Conservation (phyloP, 345 rosid species). For the Heritiera fomes region DNA sequence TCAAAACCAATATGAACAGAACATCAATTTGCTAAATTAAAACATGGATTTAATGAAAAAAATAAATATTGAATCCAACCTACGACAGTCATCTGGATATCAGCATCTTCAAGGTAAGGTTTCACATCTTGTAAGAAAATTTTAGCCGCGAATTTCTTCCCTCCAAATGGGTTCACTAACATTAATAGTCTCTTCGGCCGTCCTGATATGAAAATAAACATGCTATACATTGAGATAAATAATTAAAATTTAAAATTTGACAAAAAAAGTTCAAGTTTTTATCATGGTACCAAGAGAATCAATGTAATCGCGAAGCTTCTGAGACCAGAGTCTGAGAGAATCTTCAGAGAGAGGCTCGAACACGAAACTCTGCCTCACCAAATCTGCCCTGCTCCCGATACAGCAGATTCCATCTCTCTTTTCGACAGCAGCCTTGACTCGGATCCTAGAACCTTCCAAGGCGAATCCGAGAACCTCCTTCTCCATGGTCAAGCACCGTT, state of each 20-base stretch:
- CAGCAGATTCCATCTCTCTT: slow-evolving; percentile 54
- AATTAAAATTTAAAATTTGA: not conserved
- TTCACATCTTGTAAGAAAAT: slow-evolving; percentile 64
- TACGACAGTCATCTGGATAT: slow-evolving; percentile 59
- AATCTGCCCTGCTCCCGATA: slow-evolving; percentile 35
- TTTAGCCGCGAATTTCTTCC: slow-evolving; percentile 69
- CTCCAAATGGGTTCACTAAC: slow-evolving; percentile 87
- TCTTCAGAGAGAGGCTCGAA: slow-evolving; percentile 68
- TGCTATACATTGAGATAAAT: not conserved
- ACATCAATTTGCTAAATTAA: not conserved
- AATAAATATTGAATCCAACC: slow-evolving; percentile 39
- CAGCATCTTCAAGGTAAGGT: slow-evolving; percentile 82
- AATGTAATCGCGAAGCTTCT: slow-evolving; percentile 51
- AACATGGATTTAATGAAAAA: not conserved
- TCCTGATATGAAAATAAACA: slow-evolving; percentile 37
- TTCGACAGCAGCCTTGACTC: slow-evolving; percentile 51
- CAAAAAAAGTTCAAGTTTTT: not conserved
- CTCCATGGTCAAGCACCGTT: slow-evolving; percentile 45
- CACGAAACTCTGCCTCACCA: slow-evolving; percentile 66
- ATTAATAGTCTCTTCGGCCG: slow-evolving; percentile 77
- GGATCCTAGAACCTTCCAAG: slow-evolving; percentile 53
- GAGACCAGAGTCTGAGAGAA: slow-evolving; percentile 61
- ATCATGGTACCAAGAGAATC: slow-evolving; percentile 60
- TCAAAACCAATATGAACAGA: not conserved
- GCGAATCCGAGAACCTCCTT: slow-evolving; percentile 69